Evolutionary conservation across 345 rosid species (phyloP), one percentile per base, ranked within the genome.

Genomic region (Murraya koenigii): DNA sequence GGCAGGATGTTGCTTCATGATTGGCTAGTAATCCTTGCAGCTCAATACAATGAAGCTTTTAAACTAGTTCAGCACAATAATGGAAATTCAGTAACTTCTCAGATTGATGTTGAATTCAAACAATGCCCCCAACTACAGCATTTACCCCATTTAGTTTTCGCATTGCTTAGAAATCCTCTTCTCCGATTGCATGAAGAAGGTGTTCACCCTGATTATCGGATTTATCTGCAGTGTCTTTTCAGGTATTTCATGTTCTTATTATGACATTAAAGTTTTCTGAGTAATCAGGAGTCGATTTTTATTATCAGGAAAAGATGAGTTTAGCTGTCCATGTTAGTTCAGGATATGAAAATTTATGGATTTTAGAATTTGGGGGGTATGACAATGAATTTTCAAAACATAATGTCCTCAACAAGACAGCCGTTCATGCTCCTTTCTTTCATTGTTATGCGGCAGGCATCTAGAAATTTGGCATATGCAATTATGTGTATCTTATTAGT

Each of bases 131-230:
- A 94, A 78, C 88, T 96, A 71, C 94, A 92, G 85, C 87, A 85
- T n/a, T 81, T 96, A 75, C 94, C 99, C 77, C 94, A 92, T 25
- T 86, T 96, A 82, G 89, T 92, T 80, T 96, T 96, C 82, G 99
- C 98, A 72, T 81, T 96, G 78, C 98, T 96, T 58, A 91, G 98
- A 68, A 94, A 94, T 71, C 98, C 97, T 72, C 94, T 96, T 82
- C 91, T 92, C 69, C 95, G 91, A 76, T 89, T 92, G 82, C 97
- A 96, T 77, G 98, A 96, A 88, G 98, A 96, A 90, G 99, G 97
- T 66, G 98, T 94, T 78, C 99, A 96, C 83, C 99, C 97, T 61
- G 97, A 96, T 81, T 92, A 90, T 80, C 86, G 95, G 82, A 94
- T 96, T 82, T 94, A 91, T 83, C 80, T 96, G 77, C 99, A 94